Evolutionary conservation across 2,329 filamentous ascomycete genomes (phyloP).

Genomic region (Trichophyton schoenleinii): DNA sequence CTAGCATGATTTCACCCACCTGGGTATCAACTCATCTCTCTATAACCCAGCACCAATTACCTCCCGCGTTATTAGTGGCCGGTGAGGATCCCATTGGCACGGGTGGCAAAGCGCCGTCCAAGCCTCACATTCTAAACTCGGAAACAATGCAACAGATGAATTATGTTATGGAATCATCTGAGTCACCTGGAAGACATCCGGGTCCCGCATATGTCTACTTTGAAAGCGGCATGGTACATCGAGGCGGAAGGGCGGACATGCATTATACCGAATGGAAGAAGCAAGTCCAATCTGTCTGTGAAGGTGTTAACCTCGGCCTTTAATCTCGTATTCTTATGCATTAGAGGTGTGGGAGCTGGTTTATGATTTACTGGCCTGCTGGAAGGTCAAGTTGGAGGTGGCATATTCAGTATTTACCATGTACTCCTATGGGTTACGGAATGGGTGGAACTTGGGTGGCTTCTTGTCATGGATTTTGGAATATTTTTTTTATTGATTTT

Average conservation of each 20-base stretch:
- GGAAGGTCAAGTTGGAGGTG: neutral
- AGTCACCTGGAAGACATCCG: slow-evolving; percentile 2
- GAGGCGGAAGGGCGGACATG: slow-evolving; percentile 22
- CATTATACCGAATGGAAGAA: slow-evolving; percentile 28
- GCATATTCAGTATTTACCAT: neutral
- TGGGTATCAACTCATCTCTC: slow-evolving; percentile 10
- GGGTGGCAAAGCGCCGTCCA: neutral
- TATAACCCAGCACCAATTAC: slow-evolving; percentile 6
- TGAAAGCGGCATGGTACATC: slow-evolving; percentile 24
- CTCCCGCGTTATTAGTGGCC: slow-evolving; percentile 8
- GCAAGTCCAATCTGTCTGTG: slow-evolving; percentile 25
- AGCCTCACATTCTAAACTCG: slow-evolving; percentile 8
- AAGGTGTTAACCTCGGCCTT: slow-evolving; percentile 20
- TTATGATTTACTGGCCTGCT: neutral
- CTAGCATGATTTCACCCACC: neutral
- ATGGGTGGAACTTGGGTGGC: neutral
- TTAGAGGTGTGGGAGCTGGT: neutral
- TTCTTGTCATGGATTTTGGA: neutral
- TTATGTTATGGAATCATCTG: slow-evolving; percentile 5
- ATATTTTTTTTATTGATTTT: neutral
- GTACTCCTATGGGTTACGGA: neutral
- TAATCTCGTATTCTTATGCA: neutral
- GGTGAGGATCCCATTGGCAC: neutral
- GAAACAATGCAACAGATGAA: slow-evolving; percentile 5
- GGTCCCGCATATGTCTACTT: slow-evolving; percentile 30